Conservation (phyloP, 2,329 filamentous ascomycete species). For the Scortechinia acanthostroma region DNA sequence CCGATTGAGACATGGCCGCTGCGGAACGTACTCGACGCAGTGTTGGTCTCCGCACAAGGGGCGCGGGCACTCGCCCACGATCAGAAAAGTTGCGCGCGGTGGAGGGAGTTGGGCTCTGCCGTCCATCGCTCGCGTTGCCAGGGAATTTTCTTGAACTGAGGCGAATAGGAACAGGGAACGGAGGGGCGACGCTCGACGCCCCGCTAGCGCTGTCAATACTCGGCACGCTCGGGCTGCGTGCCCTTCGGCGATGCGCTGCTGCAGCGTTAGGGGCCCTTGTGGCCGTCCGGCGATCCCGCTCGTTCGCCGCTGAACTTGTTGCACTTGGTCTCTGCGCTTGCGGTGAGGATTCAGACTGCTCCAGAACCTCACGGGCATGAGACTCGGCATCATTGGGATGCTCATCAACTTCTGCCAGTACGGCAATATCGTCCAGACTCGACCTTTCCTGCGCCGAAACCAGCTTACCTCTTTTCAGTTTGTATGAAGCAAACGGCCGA, state of each 20-base stretch:
- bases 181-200: slow-evolving; percentile 57
- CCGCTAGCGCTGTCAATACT: slow-evolving; percentile 59
- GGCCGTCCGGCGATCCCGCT: slow-evolving; percentile 63
- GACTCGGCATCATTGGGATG: neutral
- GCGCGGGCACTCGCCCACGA: slow-evolving; percentile 14
- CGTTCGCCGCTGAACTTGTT: slow-evolving; percentile 30
- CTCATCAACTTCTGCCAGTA: slow-evolving; percentile 1
- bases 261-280: slow-evolving; percentile 75
- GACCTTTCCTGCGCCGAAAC: neutral
- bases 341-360: slow-evolving; percentile 31
- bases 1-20: neutral
- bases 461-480: neutral
- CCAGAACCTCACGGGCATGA: neutral
- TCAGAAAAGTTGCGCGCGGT: slow-evolving; percentile 45
- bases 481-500: neutral
- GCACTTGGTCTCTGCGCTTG: slow-evolving; percentile 27
- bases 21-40: neutral
- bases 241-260: slow-evolving; percentile 45
- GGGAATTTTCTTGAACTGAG: slow-evolving; percentile 77
- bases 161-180: slow-evolving; percentile 84
- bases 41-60: slow-evolving; percentile 30
- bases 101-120: slow-evolving; percentile 64
- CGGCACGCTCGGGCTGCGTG: neutral
- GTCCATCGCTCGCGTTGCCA: slow-evolving; percentile 66
- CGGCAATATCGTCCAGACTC: neutral